Evolutionary conservation across 768 basidiomycete genomes (phyloP), one percentile per base, ranked within the genome.

Genomic region (Tricholoma sp.): DNA sequence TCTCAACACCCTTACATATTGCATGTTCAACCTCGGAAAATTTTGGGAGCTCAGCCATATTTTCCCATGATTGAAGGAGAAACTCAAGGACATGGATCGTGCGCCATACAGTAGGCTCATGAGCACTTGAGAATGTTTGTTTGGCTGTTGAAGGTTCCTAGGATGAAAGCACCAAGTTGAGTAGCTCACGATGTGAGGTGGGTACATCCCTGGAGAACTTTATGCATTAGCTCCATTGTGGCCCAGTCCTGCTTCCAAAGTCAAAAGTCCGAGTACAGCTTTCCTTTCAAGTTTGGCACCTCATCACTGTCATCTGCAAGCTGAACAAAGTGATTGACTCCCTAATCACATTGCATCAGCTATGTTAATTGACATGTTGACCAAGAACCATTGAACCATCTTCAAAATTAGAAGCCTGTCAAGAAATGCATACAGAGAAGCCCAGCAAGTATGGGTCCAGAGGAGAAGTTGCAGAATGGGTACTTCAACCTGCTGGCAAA

Each of bases 51-150:
- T 43, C 27, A 35, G 56, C 52, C 61, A 63, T 63, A 43, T 31
- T 45, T 37, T 62, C 61, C 61, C 61, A 63, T 27, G 57, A 52
- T 34, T 63, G 31, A 46, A 62, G 61, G 18, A 63, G 37, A 52
- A 57, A 63, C 46, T 63, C 29, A 19, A 63, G 57, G n/a, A 62
- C 57, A 14, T 52, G 61, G 43, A 63, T 63, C 6, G 61, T 63
- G 45, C 39, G 21, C 61, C 60, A 63, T 19, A 58, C 54, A 10
- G 61, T 51, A 35, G 61, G 61, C 11, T 62, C 39, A 18, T 11
- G 22, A 39, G 61, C 41, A 46, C 61, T 56, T 0, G 35, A 63
- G 50, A 63, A 62, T 19, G 57, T 54, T 34, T 63, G 57, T 55
- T 59, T 56, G 12, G 61, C 57, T 16, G 55, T 58, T 18, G 61